phyloP scores from a whole-genome alignment of 441 rosid species.

The Kokia cookei region DNA sequence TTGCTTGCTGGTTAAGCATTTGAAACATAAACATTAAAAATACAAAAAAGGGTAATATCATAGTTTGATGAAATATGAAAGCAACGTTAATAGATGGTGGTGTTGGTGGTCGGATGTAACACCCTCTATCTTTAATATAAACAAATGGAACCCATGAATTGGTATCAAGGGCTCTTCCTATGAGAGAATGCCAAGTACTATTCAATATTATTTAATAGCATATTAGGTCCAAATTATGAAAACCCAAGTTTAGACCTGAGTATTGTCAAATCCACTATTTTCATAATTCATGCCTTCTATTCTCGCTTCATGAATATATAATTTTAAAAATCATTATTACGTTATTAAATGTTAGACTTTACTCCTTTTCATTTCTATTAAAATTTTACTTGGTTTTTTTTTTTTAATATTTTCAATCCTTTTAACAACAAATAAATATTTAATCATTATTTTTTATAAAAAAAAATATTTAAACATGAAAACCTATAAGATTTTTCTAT shows the following conservation, averaged over 20 bases:
- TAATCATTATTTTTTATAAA: too few species aligned
- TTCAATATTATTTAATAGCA: not conserved
- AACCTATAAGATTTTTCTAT: too few species aligned
- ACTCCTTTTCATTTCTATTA: too few species aligned
- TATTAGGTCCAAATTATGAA: not conserved
- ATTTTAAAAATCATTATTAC: too few species aligned
- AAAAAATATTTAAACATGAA: too few species aligned
- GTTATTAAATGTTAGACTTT: too few species aligned
- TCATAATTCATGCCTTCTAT: too few species aligned
- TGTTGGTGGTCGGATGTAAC: not conserved
- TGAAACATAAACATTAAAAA: not conserved
- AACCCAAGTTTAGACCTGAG: not conserved
- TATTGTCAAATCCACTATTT: too few species aligned
- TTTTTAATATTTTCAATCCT: too few species aligned
- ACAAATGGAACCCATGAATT: not conserved
- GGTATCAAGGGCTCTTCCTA: not conserved
- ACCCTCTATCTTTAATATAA: not conserved
- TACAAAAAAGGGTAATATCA: not conserved
- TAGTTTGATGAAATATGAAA: constrained; percentile 5
- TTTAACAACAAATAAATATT: too few species aligned
- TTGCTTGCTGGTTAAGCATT: constrained; percentile 3
- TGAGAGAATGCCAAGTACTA: not conserved
- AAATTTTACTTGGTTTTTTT: too few species aligned
- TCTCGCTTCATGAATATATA: too few species aligned
- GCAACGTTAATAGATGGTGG: not conserved